Percentiles rank a stretch among this genome's conserved stretches.
phyloP scores from a whole-genome alignment of 371 early-diverging fungal genomes.

The Lichtheimia corymbifera region DNA sequence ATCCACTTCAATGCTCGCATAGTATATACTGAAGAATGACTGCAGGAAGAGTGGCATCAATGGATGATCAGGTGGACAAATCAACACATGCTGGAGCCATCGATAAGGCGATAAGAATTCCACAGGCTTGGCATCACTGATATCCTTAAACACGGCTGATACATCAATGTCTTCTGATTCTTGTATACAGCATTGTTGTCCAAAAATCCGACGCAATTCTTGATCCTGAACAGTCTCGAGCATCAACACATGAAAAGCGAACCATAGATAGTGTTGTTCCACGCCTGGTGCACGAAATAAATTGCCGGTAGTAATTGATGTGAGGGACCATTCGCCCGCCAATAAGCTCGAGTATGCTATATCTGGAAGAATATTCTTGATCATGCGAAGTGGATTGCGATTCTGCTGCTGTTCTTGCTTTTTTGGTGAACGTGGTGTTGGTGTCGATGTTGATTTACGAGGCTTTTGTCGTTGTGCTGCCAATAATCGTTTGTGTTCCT shows the following conservation, averaged over 20 bases:
- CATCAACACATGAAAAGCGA: slow-evolving; percentile 57
- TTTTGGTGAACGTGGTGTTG: slow-evolving; percentile 22
- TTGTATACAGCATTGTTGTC: slow-evolving; percentile 26
- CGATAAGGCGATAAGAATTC: slow-evolving; percentile 62
- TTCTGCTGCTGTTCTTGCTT: slow-evolving; percentile 23
- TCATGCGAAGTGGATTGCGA: slow-evolving; percentile 26
- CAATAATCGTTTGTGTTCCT: slow-evolving; percentile 25
- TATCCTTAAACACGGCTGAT: slow-evolving; percentile 30
- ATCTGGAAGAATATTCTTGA: slow-evolving; percentile 47
- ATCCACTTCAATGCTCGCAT: slow-evolving; percentile 27
- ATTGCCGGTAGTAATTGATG: slow-evolving; percentile 44
- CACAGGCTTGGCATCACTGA: slow-evolving; percentile 45
- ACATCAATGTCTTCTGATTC: slow-evolving; percentile 27
- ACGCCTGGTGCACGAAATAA: slow-evolving; percentile 52
- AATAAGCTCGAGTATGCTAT: slow-evolving; percentile 48
- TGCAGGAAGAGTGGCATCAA: slow-evolving; percentile 60
- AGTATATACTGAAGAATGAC: slow-evolving; percentile 69
- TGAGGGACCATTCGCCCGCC: slow-evolving; percentile 57
- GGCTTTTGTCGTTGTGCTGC: slow-evolving; percentile 22
- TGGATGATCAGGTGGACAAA: slow-evolving; percentile 51
- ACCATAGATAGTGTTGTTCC: slow-evolving; percentile 52
- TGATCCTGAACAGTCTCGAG: slow-evolving; percentile 56
- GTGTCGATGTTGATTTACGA: neutral
- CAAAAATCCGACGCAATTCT: slow-evolving; percentile 41
- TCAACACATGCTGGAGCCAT: slow-evolving; percentile 56